Conservation (phyloP, 805 yeast species). For the Metschnikowia baotianmanensis region DNA sequence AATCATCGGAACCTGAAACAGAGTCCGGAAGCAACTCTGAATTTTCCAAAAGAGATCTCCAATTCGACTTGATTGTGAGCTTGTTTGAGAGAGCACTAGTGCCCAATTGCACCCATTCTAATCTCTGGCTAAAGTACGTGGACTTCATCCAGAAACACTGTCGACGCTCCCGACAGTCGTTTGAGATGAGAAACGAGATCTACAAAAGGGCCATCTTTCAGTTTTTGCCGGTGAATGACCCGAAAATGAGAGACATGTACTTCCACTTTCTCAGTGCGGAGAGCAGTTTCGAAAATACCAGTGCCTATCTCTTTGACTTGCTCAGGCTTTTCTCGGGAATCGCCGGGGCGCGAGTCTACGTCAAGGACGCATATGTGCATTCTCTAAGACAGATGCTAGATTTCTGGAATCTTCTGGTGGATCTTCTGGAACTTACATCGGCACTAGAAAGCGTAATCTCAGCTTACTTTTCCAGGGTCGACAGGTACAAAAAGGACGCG, state of each 20-base stretch:
- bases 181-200: slow-evolving; percentile 36
- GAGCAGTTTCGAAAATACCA: slow-evolving; percentile 21
- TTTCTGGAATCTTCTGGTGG: slow-evolving; percentile 18
- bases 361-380: slow-evolving; percentile 21
- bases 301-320: slow-evolving; percentile 28
- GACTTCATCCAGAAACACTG: slow-evolving; percentile 43
- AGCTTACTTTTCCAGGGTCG: slow-evolving; percentile 20
- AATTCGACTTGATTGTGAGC: slow-evolving; percentile 33
- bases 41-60: slow-evolving; percentile 5
- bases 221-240: slow-evolving; percentile 33
- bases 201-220: slow-evolving; percentile 52
- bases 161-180: slow-evolving; percentile 20
- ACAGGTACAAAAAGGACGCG: slow-evolving; percentile 14
- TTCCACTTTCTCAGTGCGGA: slow-evolving; percentile 22
- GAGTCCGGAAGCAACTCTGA: no score
- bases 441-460: slow-evolving; percentile 21
- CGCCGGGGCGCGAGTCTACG: slow-evolving; percentile 10
- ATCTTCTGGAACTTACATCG: slow-evolving; percentile 15
- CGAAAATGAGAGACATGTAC: slow-evolving; percentile 26
- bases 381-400: slow-evolving; percentile 7
- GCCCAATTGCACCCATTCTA: slow-evolving; percentile 58
- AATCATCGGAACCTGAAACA: no score
- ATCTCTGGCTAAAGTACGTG: slow-evolving; percentile 68
- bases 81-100: slow-evolving; percentile 73
- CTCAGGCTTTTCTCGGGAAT: slow-evolving; percentile 26